Conservation (phyloP, 805 yeast species). For the Yarrowia deformans region DNA sequence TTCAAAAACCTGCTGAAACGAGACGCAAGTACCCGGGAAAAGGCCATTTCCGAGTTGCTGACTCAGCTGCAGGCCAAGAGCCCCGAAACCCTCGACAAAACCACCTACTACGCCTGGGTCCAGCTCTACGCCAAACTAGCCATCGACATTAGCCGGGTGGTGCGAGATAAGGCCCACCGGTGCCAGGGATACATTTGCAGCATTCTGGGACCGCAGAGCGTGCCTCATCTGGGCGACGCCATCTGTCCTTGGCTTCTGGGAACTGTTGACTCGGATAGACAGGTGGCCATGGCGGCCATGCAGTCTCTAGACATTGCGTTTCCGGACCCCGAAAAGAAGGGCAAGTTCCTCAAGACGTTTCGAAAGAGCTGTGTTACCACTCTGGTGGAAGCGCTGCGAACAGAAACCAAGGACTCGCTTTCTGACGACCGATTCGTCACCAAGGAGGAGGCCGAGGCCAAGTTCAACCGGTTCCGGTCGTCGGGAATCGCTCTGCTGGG, state of each 20-base stretch:
- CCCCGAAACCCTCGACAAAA: conserved; percentile 57
- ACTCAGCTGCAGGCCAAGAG: conserved; percentile 48
- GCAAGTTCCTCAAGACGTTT: conserved; percentile 68
- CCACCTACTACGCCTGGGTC: conserved; percentile 68
- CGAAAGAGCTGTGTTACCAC: conserved; percentile 62
- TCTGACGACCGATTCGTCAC: conserved; percentile 77
- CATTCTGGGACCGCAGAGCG: conserved; percentile 61
- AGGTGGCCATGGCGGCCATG: conserved; percentile 61
- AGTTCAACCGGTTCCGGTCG: conserved; percentile 65
- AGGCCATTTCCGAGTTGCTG: conserved; percentile 67
- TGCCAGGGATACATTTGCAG: conserved; percentile 64
- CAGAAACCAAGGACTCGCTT: conserved; percentile 67
- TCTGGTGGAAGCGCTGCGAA: conserved; percentile 58
- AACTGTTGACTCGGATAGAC: conserved; percentile 69
- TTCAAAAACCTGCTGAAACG: conserved; percentile 79
- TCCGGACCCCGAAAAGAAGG: conserved; percentile 60
- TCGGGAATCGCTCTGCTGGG: conserved; percentile 60
- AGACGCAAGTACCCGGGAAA: conserved; percentile 85
- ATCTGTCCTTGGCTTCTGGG: conserved; percentile 80
- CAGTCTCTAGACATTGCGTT: conserved; percentile 62
- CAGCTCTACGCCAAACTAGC: conserved; percentile 84
- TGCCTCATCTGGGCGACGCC: conserved; percentile 72
- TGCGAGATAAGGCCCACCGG: conserved; percentile 68
- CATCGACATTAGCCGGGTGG: conserved; percentile 70
- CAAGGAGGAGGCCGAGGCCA: conserved; percentile 68